Conservation (phyloP, 2,329 filamentous ascomycete species). For the Aspergillus nomiae region DNA sequence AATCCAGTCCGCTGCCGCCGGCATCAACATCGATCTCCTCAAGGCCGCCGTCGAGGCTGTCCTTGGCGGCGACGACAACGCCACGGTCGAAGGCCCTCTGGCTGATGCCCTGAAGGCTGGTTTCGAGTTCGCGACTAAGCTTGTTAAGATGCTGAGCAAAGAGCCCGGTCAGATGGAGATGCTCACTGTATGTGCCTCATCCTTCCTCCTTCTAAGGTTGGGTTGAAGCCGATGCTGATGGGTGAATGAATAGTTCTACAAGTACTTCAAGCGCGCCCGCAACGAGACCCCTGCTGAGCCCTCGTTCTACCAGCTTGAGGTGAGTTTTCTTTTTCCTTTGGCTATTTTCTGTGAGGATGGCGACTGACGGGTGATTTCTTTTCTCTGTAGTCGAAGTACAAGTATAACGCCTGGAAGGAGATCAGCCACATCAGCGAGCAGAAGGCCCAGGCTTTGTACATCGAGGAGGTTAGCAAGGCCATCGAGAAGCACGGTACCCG, state of each 20-base stretch:
- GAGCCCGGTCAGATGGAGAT: conserved; percentile 29
- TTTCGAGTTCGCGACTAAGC: conserved; percentile 34
- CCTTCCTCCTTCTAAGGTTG: not conserved
- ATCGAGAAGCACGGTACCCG: conserved; percentile 65
- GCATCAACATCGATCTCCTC: conserved; percentile 28
- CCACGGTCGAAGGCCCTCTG: conserved; percentile 19
- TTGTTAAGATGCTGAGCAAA: conserved; percentile 31
- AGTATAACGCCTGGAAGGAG: conserved; percentile 76
- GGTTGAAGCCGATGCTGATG: not conserved
- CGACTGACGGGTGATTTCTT: not conserved
- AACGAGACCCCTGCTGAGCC: conserved; percentile 19
- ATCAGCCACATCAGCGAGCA: conserved; percentile 64
- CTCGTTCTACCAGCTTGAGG: conserved; percentile 21
- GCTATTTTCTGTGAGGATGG: not conserved
- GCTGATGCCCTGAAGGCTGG: conserved; percentile 28
- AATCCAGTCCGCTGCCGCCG: conserved; percentile 28
- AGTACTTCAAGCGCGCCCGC: conserved; percentile 21
- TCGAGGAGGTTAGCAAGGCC: conserved; percentile 69
- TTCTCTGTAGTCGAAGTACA: conserved; percentile 68
- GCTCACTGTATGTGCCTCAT: conserved; percentile 33
- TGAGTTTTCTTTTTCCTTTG: conserved; percentile 9
- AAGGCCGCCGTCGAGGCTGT: conserved; percentile 29
- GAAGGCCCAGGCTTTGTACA: conserved; percentile 75
- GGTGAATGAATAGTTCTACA: conserved; percentile 17
- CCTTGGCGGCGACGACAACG: conserved; percentile 19